A percentile compares a stretch with the other conserved stretches of the same genome.
phyloP scores from a whole-genome alignment of 495 filamentous ascomycete genomes.

The Viridothelium virens region DNA sequence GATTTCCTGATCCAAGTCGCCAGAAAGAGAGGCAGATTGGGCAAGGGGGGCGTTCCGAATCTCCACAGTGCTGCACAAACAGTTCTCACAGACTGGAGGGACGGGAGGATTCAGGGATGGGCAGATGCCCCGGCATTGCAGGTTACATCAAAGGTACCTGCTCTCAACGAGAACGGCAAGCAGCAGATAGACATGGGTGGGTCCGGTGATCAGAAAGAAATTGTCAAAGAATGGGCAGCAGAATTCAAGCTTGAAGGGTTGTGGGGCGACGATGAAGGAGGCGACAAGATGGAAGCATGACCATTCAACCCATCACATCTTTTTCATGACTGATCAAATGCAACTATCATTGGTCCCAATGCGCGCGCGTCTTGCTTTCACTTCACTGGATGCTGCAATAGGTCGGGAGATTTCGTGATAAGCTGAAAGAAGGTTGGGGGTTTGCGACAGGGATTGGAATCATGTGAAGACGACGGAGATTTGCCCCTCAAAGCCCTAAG shows the following conservation, averaged over 20 bases:
- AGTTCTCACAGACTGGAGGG: conserved; percentile 91
- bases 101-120: conserved; percentile 94
- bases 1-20: conserved; percentile 94
- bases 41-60: conserved; percentile 87
- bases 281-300: conserved; percentile 33
- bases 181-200: conserved; percentile 25
- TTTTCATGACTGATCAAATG: background rate
- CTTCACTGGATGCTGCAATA: too few relatives aligned
- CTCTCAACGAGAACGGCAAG: conserved; percentile 26
- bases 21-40: conserved; percentile 79
- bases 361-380: too few relatives aligned
- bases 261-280: conserved; percentile 60
- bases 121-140: conserved; percentile 60
- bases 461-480: too few relatives aligned
- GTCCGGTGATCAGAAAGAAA: conserved; percentile 62
- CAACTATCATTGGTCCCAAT: too few relatives aligned
- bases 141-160: conserved; percentile 38
- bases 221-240: conserved; percentile 87
- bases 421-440: too few relatives aligned
- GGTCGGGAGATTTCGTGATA: too few relatives aligned
- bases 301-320: background rate
- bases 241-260: conserved; percentile 94
- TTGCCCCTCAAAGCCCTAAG: too few relatives aligned
- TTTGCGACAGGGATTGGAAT: too few relatives aligned
- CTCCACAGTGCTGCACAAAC: conserved; percentile 78